Evolutionary conservation across 2,329 filamentous ascomycete species (phyloP).

Genomic region (Venturia oleaginea): DNA sequence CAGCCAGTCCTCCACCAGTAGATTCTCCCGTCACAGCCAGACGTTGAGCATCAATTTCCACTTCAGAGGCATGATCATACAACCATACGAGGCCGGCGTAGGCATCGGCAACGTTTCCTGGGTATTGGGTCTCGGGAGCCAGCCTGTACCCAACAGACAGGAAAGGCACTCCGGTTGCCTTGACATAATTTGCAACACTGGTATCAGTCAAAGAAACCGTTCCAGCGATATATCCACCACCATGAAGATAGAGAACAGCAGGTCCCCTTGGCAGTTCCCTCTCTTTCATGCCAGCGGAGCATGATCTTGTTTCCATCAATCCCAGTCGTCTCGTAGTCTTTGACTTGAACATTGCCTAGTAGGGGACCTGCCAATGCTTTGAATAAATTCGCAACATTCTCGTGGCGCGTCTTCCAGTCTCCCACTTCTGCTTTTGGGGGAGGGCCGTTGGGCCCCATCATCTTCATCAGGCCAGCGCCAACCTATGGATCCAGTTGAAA

Average conservation of each 20-base stretch:
- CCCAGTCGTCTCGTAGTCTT: conserved; percentile 3
- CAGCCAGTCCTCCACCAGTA: conserved; percentile 36
- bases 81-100: conserved; percentile 33
- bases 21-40: conserved; percentile 36
- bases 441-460: neutral
- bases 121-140: conserved; percentile 33
- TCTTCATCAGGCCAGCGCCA: neutral
- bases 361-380: neutral
- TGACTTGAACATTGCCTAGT: neutral
- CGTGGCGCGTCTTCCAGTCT: conserved; percentile 9
- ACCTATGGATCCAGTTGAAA: conserved; percentile 10
- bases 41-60: conserved; percentile 33
- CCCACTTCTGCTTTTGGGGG: neutral
- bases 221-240: conserved; percentile 32
- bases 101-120: conserved; percentile 32
- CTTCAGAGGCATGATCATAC: conserved; percentile 26
- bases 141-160: conserved; percentile 35
- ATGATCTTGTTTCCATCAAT: conserved; percentile 7
- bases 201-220: conserved; percentile 21
- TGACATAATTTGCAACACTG: conserved; percentile 21
- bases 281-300: conserved; percentile 3
- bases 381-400: neutral
- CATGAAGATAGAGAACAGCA: conserved; percentile 27
- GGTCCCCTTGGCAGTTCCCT: neutral
- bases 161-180: conserved; percentile 25